phyloP scores from a whole-genome alignment of 2,329 filamentous ascomycete species.

The Rugonectria rugulosa region DNA sequence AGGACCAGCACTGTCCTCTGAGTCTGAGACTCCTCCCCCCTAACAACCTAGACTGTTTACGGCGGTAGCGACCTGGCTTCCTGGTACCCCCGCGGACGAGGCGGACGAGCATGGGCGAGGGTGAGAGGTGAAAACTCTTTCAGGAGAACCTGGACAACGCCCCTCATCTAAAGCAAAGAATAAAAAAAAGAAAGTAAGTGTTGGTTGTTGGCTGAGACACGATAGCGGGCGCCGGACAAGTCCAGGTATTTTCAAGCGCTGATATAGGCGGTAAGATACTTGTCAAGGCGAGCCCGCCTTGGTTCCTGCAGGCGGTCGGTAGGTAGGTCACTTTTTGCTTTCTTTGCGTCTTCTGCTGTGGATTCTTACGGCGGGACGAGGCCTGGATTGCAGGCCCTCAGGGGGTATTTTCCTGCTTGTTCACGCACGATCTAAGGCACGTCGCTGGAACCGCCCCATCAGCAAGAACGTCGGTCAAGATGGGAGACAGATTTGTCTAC shows the following conservation, averaged over 20 bases:
- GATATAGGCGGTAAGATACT: slow-evolving; percentile 23
- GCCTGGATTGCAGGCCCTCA: slow-evolving; percentile 20
- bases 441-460: slow-evolving; percentile 28
- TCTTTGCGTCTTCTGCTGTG: slow-evolving; percentile 11
- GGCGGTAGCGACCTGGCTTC: slow-evolving; percentile 31
- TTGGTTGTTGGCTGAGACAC: slow-evolving; percentile 33
- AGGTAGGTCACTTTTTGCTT: slow-evolving; percentile 30
- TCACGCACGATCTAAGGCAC: slow-evolving; percentile 33
- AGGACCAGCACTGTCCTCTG: too few relatives aligned
- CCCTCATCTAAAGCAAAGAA: slow-evolving; percentile 31
- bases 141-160: slow-evolving; percentile 40
- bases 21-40: slow-evolving; percentile 12
- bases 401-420: slow-evolving; percentile 23
- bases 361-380: slow-evolving; percentile 19
- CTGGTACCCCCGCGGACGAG: slow-evolving; percentile 28
- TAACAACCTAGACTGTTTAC: slow-evolving; percentile 31
- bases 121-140: slow-evolving; percentile 41
- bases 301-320: slow-evolving; percentile 29
- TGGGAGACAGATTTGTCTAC: slow-evolving; percentile 23
- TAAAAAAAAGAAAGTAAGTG: slow-evolving; percentile 12
- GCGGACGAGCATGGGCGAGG: slow-evolving; percentile 32
- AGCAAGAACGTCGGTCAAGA: slow-evolving; percentile 36
- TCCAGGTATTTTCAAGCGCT: slow-evolving; percentile 23
- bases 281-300: slow-evolving; percentile 14
- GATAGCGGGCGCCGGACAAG: slow-evolving; percentile 21